phyloP scores from a whole-genome alignment of 176 grass and related monocot genomes.

The Coix lacrymajobi region DNA sequence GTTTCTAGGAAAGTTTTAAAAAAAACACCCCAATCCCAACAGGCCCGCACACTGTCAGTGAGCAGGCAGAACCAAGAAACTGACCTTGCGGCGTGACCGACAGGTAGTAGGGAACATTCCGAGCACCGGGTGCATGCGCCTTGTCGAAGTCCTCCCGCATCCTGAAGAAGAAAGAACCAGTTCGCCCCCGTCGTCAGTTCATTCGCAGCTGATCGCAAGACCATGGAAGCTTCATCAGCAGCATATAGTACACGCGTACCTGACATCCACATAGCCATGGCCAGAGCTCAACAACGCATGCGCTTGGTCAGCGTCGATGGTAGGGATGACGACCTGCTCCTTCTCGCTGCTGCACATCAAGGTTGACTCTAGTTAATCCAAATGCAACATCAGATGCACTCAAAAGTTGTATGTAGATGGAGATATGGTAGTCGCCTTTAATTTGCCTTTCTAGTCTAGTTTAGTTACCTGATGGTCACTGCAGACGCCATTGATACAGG shows the following conservation, averaged over 20 bases:
- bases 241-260: not conserved
- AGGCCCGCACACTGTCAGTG: not conserved
- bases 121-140: constrained; percentile 16
- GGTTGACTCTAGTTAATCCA: not conserved
- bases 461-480: not conserved
- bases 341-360: constrained; percentile 10
- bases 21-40: not conserved
- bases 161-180: constrained; percentile 3
- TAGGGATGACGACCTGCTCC: not conserved
- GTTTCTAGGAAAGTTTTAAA: not conserved
- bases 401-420: not conserved
- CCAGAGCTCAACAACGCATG: constrained; percentile 10
- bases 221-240: not conserved
- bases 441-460: not conserved
- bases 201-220: not conserved
- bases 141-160: constrained; percentile 29
- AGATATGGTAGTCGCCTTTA: not conserved
- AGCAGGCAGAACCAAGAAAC: not conserved
- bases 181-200: not conserved
- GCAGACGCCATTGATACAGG: constrained; percentile 13
- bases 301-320: not conserved
- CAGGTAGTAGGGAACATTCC: constrained; percentile 32
- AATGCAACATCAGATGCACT: not conserved
- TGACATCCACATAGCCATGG: constrained; percentile 19
- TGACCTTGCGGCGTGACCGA: constrained; percentile 18